Evolutionary conservation across 2,329 filamentous ascomycete species (phyloP), one percentile per base, ranked within the genome.

Genomic region (Penicillium polonicum): DNA sequence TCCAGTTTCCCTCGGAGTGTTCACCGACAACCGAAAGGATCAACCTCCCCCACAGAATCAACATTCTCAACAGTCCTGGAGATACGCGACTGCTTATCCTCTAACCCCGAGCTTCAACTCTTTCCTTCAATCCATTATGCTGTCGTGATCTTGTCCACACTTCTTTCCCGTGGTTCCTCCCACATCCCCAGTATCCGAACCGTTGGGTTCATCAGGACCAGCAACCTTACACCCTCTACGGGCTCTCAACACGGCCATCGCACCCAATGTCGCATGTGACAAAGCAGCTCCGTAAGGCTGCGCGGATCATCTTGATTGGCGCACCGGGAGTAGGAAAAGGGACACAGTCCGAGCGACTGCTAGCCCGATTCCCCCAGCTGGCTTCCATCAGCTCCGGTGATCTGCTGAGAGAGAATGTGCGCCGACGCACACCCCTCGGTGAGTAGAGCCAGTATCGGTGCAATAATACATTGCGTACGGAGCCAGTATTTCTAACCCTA

Each of bases 311-410:
- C 72, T 86, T 99, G 65, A 86, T 99, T 68, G 94, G 94, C 68
- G 92, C 93, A 52, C 94, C 94, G n/a, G 92, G 92, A 58, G 94
- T 96, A 57, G 94, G 94, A 62, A 99, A 99, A 76, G 94, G 93
- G 62, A 99, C 94, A 3, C 94, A 99, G 79, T 91, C 91, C 51
- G 90, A 96, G 75, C 87, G 94, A 60, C 82, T 99, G 61, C 87
- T 97, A 66, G 81, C 87, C 66, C 87, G 90, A 65, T 99, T 94
- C 72, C 91, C 92, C 4, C 90, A 97, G 71, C 82, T 99, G 46
- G 89, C 91, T 52, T 88, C 92, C 19, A 93, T 99, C 75, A 96
- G 91, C 76, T 96, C 94, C 4, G 94, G 94, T 60, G 93, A 99
- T 75, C 80, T 99, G 17, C 80, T 99, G 58, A 88, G 94, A 61